Percentiles rank a stretch among this genome's conserved stretches.
These are phyloP conservation scores for Sambucus nigra DNA, from an alignment of 129 eudicot species.

Conservation along the genomic window DNA sequence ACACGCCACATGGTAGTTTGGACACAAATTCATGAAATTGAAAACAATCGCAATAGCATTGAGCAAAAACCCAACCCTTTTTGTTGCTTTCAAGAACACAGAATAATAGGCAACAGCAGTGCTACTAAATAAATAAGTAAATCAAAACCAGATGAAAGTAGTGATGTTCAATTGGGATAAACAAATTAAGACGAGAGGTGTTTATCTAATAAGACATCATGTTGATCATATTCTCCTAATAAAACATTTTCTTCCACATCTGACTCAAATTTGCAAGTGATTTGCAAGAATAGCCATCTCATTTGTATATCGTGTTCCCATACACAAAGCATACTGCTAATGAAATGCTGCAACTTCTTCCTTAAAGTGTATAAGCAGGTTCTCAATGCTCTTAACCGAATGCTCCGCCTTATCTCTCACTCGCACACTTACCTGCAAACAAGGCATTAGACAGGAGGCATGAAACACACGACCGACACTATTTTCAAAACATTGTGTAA, in stretches of 20 bases:
- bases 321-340: constrained; percentile 17
- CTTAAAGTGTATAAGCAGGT: constrained; percentile 50
- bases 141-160: neutral
- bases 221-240: neutral
- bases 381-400: constrained; percentile 36
- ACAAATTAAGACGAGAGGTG: neutral
- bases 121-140: no score
- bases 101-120: no score
- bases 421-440: constrained; percentile 71
- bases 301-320: neutral
- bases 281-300: neutral
- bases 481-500: neutral
- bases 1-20: no score
- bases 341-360: constrained; percentile 55
- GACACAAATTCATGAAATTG: no score
- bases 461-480: no score
- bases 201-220: neutral
- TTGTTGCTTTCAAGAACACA: no score
- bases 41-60: no score
- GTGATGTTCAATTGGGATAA: neutral
- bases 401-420: constrained; percentile 56
- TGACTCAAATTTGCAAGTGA: neutral
- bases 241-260: neutral
- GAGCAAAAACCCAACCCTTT: no score
- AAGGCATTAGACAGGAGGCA: neutral